A percentile compares a stretch with the other conserved stretches of the same genome.
Conservation (phyloP, 192 early-diverging fungal genomes). For the Chytriomyces confervae region DNA sequence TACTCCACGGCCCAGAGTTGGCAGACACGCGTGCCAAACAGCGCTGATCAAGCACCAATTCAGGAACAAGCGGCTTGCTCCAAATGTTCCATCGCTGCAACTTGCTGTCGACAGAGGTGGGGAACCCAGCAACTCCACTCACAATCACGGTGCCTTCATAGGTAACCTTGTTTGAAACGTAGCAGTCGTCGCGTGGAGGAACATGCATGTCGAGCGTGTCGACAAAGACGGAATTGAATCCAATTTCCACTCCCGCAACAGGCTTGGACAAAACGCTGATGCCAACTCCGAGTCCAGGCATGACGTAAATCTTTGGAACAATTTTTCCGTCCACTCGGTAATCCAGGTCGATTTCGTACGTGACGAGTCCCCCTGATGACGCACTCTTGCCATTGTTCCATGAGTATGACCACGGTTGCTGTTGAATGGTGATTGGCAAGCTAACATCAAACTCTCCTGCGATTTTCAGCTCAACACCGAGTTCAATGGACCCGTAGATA, state of each 20-base stretch:
- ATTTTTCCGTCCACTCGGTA: not conserved
- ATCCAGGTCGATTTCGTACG: conserved; percentile 10
- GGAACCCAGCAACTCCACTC: conserved; percentile 5
- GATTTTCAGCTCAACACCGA: not conserved
- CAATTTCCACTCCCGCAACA: not conserved
- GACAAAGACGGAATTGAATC: not conserved
- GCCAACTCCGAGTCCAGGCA: conserved; percentile 1
- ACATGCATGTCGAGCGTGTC: not conserved
- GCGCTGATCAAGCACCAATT: not conserved
- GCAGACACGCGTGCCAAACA: not conserved
- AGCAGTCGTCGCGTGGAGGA: not conserved
- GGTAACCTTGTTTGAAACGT: not conserved
- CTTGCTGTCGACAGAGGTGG: not conserved
- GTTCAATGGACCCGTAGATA: conserved; percentile 4
- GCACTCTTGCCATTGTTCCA: not conserved
- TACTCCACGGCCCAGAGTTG: not conserved
- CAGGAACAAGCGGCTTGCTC: not conserved
- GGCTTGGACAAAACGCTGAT: not conserved
- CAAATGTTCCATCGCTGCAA: not conserved
- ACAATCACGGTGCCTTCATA: conserved; percentile 6
- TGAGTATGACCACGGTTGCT: not conserved
- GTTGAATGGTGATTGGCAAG: not conserved
- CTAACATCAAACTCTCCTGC: not conserved
- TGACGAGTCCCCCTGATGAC: not conserved
- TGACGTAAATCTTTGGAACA: not conserved